Conservation (phyloP, 768 basidiomycete species). For the Naganishia antarctica region DNA sequence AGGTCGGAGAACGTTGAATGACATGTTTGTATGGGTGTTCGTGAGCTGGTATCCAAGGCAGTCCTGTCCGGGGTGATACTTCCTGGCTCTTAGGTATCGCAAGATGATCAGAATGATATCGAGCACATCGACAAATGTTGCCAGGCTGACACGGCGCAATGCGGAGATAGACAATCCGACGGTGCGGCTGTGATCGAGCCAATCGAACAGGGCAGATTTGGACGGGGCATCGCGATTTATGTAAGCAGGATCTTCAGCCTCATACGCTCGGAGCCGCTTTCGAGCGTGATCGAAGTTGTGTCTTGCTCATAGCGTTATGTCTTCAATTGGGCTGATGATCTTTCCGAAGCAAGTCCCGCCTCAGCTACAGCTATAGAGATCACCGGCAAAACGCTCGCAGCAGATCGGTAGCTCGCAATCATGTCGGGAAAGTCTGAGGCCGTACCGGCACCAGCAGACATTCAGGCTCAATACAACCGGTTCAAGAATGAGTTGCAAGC, state of each 20-base stretch:
- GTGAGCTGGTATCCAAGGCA: no score
- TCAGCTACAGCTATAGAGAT: no score
- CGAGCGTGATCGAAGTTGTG: no score
- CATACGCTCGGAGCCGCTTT: no score
- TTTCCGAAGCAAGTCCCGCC: no score
- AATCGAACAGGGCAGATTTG: conserved; percentile 5
- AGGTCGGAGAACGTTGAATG: conserved; percentile 19
- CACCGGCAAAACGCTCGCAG: no score
- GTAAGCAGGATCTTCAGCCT: background rate
- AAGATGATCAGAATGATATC: conserved; percentile 15
- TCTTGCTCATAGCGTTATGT: no score
- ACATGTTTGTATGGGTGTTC: background rate
- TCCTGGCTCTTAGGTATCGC: no score
- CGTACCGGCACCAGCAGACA: conserved; percentile 28
- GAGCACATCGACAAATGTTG: conserved; percentile 2
- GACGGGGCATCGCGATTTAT: no score
- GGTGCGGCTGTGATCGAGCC: conserved; percentile 5
- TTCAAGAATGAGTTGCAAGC: conserved; percentile 83
- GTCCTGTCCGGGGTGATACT: no score
- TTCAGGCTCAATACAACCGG: conserved; percentile 39
- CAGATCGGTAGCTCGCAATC: no score
- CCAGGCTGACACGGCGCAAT: conserved; percentile 16
- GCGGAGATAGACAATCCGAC: conserved; percentile 3
- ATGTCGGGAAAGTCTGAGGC: conserved; percentile 8
- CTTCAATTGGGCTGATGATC: no score